phyloP scores from a whole-genome alignment of 495 filamentous ascomycete species.

The Aspergillus avenaceus region DNA sequence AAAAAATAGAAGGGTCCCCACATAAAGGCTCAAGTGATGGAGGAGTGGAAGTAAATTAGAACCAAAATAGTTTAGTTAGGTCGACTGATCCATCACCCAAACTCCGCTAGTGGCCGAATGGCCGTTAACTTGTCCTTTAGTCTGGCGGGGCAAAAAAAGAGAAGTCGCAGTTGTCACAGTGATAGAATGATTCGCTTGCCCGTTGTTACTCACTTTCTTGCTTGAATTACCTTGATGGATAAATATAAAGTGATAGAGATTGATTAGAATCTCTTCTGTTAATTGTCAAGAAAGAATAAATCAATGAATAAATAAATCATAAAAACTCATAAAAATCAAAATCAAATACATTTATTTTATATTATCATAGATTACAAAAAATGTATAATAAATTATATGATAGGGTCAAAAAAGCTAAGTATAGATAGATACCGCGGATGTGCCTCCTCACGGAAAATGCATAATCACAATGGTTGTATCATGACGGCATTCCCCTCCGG shows the following conservation, averaged over 20 bases:
- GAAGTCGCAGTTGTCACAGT: constrained; percentile 1
- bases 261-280: too few relatives aligned
- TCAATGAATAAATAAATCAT: too few relatives aligned
- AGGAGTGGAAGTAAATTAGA: background rate
- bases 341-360: too few relatives aligned
- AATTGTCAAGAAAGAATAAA: too few relatives aligned
- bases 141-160: background rate
- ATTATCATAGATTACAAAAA: too few relatives aligned
- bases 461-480: background rate
- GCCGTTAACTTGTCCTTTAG: background rate
- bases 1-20: constrained; percentile 28
- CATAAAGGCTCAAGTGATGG: background rate
- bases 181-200: background rate
- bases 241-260: too few relatives aligned
- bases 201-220: too few relatives aligned
- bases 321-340: too few relatives aligned
- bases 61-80: constrained; percentile 1
- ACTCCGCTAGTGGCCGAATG: background rate
- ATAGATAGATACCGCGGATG: background rate
- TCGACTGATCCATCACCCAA: background rate
- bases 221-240: too few relatives aligned
- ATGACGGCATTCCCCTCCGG: background rate
- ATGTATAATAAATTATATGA: too few relatives aligned
- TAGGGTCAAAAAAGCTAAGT: too few relatives aligned
- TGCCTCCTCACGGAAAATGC: too few relatives aligned